Evolutionary conservation across 2,329 filamentous ascomycete species (phyloP).

Genomic region (Mycocentrospora acerina): DNA sequence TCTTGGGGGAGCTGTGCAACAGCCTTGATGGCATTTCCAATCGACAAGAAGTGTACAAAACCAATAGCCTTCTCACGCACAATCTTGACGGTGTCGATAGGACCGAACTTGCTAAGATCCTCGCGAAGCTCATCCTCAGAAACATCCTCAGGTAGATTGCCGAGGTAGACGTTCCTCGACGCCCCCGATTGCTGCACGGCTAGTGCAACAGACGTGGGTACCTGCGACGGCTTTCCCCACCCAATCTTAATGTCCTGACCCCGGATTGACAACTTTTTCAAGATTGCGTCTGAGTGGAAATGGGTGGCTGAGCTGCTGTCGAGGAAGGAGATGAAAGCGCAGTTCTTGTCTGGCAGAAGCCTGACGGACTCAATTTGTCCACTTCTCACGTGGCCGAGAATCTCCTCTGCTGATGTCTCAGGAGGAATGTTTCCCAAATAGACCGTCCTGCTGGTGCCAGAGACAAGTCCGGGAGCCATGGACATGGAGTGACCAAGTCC

Average conservation of each 20-base stretch:
- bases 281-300: conserved; percentile 98
- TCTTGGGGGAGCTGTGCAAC: conserved; percentile 96
- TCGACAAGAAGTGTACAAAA: conserved; percentile 96
- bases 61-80: conserved; percentile 97
- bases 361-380: conserved; percentile 99
- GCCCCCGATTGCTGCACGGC: conserved; percentile 97
- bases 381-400: conserved; percentile 91
- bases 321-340: conserved; percentile 98
- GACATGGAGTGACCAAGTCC: conserved; percentile 73
- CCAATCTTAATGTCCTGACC: conserved; percentile 99
- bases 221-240: conserved; percentile 98
- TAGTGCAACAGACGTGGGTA: conserved; percentile 94
- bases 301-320: conserved; percentile 97
- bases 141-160: conserved; percentile 87
- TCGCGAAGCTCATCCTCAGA: conserved; percentile 90
- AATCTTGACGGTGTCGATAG: conserved; percentile 96
- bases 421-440: conserved; percentile 98
- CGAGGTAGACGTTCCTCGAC: conserved; percentile 94
- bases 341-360: conserved; percentile 97
- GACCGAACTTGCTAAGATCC: conserved; percentile 92
- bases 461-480: conserved; percentile 76
- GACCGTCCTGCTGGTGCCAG: conserved; percentile 91
- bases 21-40: conserved; percentile 97
- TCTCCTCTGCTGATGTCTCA: conserved; percentile 95
- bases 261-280: conserved; percentile 99